Conservation (phyloP, 1,284 basidiomycete species). For the Trametes pubescens region DNA sequence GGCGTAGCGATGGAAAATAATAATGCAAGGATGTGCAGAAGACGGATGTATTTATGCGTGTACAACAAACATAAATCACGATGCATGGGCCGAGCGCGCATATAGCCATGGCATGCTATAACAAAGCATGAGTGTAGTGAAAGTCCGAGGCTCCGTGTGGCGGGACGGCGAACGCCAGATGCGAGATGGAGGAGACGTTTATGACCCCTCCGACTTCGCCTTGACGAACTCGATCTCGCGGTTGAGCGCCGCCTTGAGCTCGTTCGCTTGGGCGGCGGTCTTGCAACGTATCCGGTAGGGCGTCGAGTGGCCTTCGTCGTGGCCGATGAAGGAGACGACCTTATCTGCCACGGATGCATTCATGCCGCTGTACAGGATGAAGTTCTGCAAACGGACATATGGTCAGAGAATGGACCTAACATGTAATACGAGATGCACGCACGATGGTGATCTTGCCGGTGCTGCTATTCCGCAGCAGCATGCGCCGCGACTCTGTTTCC, state of each 20-base stretch:
- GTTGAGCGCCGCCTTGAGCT: slow-evolving; percentile 67
- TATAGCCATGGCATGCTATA: slow-evolving; percentile 9
- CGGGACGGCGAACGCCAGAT: background rate
- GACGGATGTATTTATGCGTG: slow-evolving; percentile 31
- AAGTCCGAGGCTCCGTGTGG: background rate
- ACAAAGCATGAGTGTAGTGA: background rate
- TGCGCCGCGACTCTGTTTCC: slow-evolving; percentile 58
- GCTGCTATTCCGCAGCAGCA: slow-evolving; percentile 72
- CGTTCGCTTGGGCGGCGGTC: slow-evolving; percentile 65
- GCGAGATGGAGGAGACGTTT: slow-evolving; percentile 7
- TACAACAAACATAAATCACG: slow-evolving; percentile 19
- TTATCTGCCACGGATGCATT: slow-evolving; percentile 61
- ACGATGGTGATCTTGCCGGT: slow-evolving; percentile 80
- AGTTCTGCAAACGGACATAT: slow-evolving; percentile 60
- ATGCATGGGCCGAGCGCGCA: slow-evolving; percentile 11
- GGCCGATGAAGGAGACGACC: slow-evolving; percentile 71
- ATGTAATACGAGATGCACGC: slow-evolving; percentile 39
- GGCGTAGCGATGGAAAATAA: slow-evolving; percentile 8
- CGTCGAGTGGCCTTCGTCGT: slow-evolving; percentile 63
- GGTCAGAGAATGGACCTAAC: background rate
- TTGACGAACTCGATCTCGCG: slow-evolving; percentile 60
- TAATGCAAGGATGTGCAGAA: slow-evolving; percentile 4
- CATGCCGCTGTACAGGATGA: slow-evolving; percentile 64
- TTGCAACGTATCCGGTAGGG: slow-evolving; percentile 72
- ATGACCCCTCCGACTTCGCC: slow-evolving; percentile 35